Evolutionary conservation across 1,284 basidiomycete species (phyloP), one percentile per base, ranked within the genome.

Genomic region (Ganoderma meredithae): DNA sequence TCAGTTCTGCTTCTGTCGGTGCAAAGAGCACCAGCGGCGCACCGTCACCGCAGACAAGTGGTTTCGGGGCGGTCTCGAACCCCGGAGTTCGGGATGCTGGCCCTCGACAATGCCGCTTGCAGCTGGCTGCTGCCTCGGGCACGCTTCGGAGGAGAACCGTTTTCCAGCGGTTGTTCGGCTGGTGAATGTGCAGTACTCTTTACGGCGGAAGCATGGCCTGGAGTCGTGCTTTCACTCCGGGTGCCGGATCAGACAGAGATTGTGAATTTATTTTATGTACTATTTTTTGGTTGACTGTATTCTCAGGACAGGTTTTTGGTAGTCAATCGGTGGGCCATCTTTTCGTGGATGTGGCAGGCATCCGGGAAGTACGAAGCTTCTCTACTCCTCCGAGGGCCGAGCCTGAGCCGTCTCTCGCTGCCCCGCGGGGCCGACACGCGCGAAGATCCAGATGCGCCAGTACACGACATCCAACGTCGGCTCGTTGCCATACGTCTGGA

Each of bases 401-500:
- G 43, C 41, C 15, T 43, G 41, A 17, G 40, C 47, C 17, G 36
- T n/a, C 15, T 43, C 10, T 3, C 55, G 55, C n/a, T 58, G 17
- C 15, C 19, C 25, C 0, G 9, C 17, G 17, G 55, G 36, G 39
- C 70, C 70, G 22, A 76, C 65, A 9, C 65, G 61, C 1, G 74
- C 74, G 12, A 74, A 40, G 36, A 76, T 36, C 33, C 69, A 69
- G 13, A 74, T 19, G 33, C 69, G 62, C 60, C 70, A 71, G 43
- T 76, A 76, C 39, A 64, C 64, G 31, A 65, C 58, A 4, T n/a
- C 66, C 6, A 73, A 1, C 1, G 40, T 12, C 12, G 72, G 62
- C 39, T 75, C 33, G 59, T 75, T 76, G 10, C 75, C 75, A 49
- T 75, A 71, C 25, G 66, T 67, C 22, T 71, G 60, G 62, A 64